Conservation (phyloP, 768 basidiomycete genomes). For the Boletus rufocinnamomeus region DNA sequence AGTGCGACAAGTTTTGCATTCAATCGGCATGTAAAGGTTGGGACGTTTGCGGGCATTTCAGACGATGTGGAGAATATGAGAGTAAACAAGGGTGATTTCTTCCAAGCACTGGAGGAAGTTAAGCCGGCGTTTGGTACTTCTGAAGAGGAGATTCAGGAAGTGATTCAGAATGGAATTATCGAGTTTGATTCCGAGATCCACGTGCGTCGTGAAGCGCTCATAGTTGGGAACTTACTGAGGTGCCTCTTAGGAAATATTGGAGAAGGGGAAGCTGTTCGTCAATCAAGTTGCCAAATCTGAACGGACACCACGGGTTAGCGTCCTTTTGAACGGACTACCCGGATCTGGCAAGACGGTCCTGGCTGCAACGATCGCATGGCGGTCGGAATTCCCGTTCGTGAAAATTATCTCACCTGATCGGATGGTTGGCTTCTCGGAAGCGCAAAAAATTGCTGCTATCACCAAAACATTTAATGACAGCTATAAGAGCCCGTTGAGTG, state of each 20-base stretch:
- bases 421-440: slow-evolving; percentile 96
- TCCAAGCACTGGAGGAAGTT: slow-evolving; percentile 90
- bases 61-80: slow-evolving; percentile 93
- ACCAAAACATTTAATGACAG: slow-evolving; percentile 93
- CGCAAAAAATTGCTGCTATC: slow-evolving; percentile 88
- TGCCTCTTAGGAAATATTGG: slow-evolving; percentile 69
- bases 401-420: slow-evolving; percentile 94
- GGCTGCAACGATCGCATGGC: slow-evolving; percentile 90
- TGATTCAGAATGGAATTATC: slow-evolving; percentile 96
- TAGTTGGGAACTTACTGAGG: slow-evolving; percentile 7
- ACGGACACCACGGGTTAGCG: slow-evolving; percentile 88
- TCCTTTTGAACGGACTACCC: slow-evolving; percentile 86
- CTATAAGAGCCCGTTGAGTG: slow-evolving; percentile 96
- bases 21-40: slow-evolving; percentile 96
- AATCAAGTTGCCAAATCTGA: slow-evolving; percentile 92
- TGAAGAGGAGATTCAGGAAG: slow-evolving; percentile 91
- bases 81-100: slow-evolving; percentile 84
- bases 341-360: slow-evolving; percentile 95
- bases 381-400: slow-evolving; percentile 96
- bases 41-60: slow-evolving; percentile 94
- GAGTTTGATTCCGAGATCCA: slow-evolving; percentile 77
- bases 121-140: slow-evolving; percentile 97
- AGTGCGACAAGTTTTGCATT: slow-evolving; percentile 98
- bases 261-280: slow-evolving; percentile 84
- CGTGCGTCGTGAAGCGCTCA: slow-evolving; percentile 41